Conservation (phyloP, 208 protist genomes). For the Leishmania arabica region DNA sequence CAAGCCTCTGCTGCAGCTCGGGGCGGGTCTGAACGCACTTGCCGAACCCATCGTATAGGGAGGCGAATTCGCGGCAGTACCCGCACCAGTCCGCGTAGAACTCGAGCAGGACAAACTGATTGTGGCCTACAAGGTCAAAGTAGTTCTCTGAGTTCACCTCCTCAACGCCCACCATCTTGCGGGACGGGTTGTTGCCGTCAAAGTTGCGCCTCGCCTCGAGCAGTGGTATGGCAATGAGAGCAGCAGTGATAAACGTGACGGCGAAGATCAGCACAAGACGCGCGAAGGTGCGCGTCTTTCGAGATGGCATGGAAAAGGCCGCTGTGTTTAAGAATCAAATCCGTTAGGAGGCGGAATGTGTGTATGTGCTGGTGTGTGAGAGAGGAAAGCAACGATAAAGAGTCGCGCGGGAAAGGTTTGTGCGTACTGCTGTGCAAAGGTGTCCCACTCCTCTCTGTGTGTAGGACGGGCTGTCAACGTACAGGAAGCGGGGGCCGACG, state of each 20-base stretch:
- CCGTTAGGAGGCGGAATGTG: not conserved
- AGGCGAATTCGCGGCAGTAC: slow-evolving; percentile 40
- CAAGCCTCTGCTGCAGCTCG: slow-evolving; percentile 24
- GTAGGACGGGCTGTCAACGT: not conserved
- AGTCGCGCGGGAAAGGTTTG: not conserved
- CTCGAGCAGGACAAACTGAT: slow-evolving; percentile 57
- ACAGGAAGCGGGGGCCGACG: not conserved
- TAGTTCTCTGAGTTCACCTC: slow-evolving; percentile 41
- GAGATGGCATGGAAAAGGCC: not conserved
- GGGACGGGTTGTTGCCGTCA: slow-evolving; percentile 1
- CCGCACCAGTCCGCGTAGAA: slow-evolving; percentile 90
- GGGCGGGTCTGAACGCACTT: slow-evolving; percentile 19
- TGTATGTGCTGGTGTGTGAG: not conserved
- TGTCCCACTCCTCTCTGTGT: not conserved
- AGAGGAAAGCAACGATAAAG: not conserved
- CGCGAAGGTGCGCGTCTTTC: slow-evolving; percentile 1
- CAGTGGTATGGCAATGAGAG: not conserved
- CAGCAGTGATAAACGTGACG: not conserved
- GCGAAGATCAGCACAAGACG: slow-evolving; percentile 8
- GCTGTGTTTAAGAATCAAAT: not conserved
- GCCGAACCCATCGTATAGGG: slow-evolving; percentile 28
- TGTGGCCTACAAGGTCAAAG: slow-evolving; percentile 42
- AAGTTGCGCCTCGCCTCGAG: not conserved
- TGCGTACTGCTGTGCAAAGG: not conserved
- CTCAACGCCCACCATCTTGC: slow-evolving; percentile 34